Conservation (phyloP, 805 yeast species). For the Metschnikowia shivogae region DNA sequence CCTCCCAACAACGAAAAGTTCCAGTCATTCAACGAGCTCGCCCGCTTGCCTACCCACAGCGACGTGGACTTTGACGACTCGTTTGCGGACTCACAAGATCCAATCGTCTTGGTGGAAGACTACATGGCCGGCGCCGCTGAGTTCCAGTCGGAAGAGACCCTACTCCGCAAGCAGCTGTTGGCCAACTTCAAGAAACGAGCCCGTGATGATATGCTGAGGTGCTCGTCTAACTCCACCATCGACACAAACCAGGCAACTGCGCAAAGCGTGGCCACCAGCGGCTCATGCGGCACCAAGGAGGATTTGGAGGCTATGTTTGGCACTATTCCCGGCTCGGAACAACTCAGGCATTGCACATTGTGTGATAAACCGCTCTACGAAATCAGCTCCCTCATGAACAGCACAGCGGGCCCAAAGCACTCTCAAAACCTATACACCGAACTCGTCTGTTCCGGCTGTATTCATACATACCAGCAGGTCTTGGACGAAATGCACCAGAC, state of each 20-base stretch:
- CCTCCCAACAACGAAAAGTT: background rate
- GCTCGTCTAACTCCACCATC: background rate
- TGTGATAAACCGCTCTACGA: slow-evolving; percentile 71
- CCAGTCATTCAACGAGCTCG: background rate
- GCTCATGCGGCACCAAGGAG: slow-evolving; percentile 13
- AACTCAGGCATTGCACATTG: slow-evolving; percentile 54
- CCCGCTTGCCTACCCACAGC: background rate
- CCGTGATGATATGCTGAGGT: slow-evolving; percentile 7
- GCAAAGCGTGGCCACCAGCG: background rate
- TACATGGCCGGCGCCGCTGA: slow-evolving; percentile 33
- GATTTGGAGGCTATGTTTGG: slow-evolving; percentile 37
- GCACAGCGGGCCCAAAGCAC: slow-evolving; percentile 4
- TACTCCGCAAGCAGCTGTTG: slow-evolving; percentile 31
- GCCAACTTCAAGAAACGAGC: slow-evolving; percentile 34
- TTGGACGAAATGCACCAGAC: slow-evolving; percentile 36
- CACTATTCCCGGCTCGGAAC: slow-evolving; percentile 34
- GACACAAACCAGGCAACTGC: too few relatives aligned
- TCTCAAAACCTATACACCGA: slow-evolving; percentile 37
- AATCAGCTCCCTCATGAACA: slow-evolving; percentile 39
- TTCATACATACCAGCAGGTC: slow-evolving; percentile 51
- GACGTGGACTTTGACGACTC: slow-evolving; percentile 12
- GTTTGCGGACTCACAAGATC: slow-evolving; percentile 29
- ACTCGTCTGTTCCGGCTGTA: slow-evolving; percentile 62
- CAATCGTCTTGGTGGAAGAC: slow-evolving; percentile 53
- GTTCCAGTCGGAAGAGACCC: slow-evolving; percentile 4